These are phyloP conservation scores for Blastocystis sp. DNA, from an alignment of 352 stramenopile species.

Conservation along the genomic window DNA sequence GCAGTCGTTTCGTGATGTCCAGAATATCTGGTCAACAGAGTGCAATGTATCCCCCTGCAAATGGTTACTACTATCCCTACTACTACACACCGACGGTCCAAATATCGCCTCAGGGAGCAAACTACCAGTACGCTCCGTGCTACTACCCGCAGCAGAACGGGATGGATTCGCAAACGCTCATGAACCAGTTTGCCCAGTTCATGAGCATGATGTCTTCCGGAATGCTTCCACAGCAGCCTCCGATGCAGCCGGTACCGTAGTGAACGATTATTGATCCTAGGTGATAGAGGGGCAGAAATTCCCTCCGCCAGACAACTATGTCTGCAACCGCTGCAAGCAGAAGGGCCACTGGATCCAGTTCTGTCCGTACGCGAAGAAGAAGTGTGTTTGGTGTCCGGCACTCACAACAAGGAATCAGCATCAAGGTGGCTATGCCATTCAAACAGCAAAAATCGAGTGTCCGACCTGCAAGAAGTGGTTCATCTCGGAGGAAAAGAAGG, in stretches of 20 bases:
- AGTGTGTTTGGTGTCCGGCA: neutral
- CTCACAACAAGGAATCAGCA: neutral
- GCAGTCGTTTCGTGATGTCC: neutral
- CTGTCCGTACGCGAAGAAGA: constrained; percentile 61
- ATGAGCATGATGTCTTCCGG: constrained; percentile 38
- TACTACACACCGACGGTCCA: constrained; percentile 34
- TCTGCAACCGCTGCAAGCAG: constrained; percentile 63
- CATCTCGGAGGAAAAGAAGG: constrained; percentile 60
- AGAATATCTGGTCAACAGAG: too few relatives aligned
- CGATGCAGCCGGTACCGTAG: neutral
- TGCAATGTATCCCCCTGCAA: too few relatives aligned
- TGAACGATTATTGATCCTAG: neutral
- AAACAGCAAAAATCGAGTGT: constrained; percentile 59
- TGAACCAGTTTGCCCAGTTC: constrained; percentile 60
- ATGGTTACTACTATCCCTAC: constrained; percentile 29
- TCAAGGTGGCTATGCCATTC: neutral
- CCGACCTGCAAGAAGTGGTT: constrained; percentile 68
- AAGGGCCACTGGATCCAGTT: constrained; percentile 70
- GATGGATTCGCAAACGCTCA: constrained; percentile 29
- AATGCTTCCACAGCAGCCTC: neutral
- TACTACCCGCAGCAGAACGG: neutral
- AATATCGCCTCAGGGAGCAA: neutral
- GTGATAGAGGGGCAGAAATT: constrained; percentile 68
- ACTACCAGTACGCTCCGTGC: neutral
- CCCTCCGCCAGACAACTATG: constrained; percentile 58